Evolutionary conservation across 192 early-diverging fungal genomes (phyloP), one percentile per base, ranked within the genome.

Genomic region (Linnemannia zychae): DNA sequence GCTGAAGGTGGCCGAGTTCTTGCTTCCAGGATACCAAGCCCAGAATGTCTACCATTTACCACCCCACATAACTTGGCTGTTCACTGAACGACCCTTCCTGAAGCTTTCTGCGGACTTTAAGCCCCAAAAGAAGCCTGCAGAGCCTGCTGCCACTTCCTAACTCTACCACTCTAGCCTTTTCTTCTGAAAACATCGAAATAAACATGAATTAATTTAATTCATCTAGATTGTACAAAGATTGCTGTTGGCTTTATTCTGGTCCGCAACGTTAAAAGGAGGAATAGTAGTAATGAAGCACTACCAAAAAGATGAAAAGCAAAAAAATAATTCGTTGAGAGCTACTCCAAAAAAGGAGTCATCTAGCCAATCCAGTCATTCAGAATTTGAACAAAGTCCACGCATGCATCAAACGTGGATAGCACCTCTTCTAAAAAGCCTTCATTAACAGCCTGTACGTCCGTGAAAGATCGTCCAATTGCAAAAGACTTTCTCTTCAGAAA

Each of bases 331-430:
- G 9, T 9, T 6, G 40, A 44, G 40, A 44, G 40, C 28, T 57
- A 2, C n/a, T 3, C 57, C 4, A 22, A 12, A 0, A 16, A 7
- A 36, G 7, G 36, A 40, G 36, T 4, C 13, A 22, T 12, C 50
- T 79, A 82, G 50, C 80, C 80, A 36, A 87, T 88, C 90, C 89
- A 93, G 46, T 82, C 82, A 66, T 93, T 93, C 38, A 93, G 57
- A n/a, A 90, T 87, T 3, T 89, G 87, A 12, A 92, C 87, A 72
- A 93, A 89, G 24, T 90, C 90, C 12, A 91, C 80, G 28, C 88
- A 67, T 0, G 90, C 89, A 38, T 91, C 89, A 67, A 81, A 87
- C 15, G 87, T 87, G 47, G 88, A 80, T 15, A 89, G 67, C 0
- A 92, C 87, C 22, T 87, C 76, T 17, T 92, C 90, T 74, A 89